These are phyloP conservation scores for Amylocystis lapponica DNA, from an alignment of 768 basidiomycete species.

Conservation along the genomic window DNA sequence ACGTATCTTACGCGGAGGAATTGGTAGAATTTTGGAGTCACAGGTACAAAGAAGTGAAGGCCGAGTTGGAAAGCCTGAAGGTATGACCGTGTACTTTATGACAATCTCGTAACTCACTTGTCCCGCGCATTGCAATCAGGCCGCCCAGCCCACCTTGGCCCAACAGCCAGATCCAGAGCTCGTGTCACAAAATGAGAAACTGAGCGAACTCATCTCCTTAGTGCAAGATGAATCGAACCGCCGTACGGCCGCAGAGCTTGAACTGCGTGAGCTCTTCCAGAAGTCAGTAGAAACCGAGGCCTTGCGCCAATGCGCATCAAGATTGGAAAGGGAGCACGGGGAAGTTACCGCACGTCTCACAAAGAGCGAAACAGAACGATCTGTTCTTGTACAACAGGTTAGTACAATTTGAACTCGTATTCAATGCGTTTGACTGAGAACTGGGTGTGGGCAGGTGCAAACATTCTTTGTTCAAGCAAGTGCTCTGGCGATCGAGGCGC, in stretches of 20 bases:
- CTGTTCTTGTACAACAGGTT: neutral
- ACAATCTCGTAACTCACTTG: too few species aligned
- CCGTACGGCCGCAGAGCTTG: neutral
- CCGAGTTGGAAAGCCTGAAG: slow-evolving; percentile 7
- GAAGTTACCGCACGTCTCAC: neutral
- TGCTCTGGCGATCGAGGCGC: neutral
- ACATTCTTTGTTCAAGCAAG: neutral
- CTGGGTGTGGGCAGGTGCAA: neutral
- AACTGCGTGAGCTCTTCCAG: slow-evolving; percentile 1
- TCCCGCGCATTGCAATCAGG: too few species aligned
- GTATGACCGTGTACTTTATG: too few species aligned
- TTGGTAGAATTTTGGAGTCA: slow-evolving; percentile 12
- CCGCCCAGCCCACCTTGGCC: too few species aligned
- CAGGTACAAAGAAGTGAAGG: slow-evolving; percentile 9
- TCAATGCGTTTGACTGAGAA: neutral
- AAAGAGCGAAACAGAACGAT: neutral
- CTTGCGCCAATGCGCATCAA: slow-evolving; percentile 3
- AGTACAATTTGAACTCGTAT: neutral
- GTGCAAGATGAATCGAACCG: neutral
- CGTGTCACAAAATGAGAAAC: neutral
- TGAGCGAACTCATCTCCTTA: neutral
- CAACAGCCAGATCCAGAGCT: too few species aligned
- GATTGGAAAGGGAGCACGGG: neutral
- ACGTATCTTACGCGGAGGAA: too few species aligned
- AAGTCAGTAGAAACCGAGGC: slow-evolving; percentile 6